phyloP scores from a whole-genome alignment of 768 basidiomycete species.

The Pleurotus djamor region DNA sequence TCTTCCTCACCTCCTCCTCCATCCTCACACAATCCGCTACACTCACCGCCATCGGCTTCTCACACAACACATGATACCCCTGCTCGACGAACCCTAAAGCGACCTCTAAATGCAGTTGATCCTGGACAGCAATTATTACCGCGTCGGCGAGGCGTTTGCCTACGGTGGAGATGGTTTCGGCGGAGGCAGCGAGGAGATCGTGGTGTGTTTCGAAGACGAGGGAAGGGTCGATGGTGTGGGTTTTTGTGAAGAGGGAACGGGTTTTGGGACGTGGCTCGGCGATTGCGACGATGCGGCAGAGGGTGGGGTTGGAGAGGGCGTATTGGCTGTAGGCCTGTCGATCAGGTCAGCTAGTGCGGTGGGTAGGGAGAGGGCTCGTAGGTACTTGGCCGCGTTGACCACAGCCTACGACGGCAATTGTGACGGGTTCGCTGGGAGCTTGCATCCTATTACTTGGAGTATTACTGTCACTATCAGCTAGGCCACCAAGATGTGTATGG shows the following conservation, averaged over 20 bases:
- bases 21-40: constrained; percentile 74
- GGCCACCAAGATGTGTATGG: too few species aligned
- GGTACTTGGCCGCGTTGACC: constrained; percentile 78
- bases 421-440: constrained; percentile 41
- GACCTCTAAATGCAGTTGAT: constrained; percentile 75
- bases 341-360: too few species aligned
- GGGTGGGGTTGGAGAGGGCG: constrained; percentile 54
- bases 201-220: constrained; percentile 73
- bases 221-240: constrained; percentile 60
- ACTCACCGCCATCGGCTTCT: constrained; percentile 89
- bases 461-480: not conserved
- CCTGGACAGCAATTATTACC: constrained; percentile 78
- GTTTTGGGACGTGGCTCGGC: constrained; percentile 80
- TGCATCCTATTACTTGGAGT: not conserved
- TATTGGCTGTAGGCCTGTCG: constrained; percentile 71
- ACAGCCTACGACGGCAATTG: constrained; percentile 77
- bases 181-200: constrained; percentile 66
- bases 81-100: constrained; percentile 73
- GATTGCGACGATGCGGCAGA: constrained; percentile 79
- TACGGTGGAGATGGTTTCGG: constrained; percentile 57
- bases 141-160: constrained; percentile 81
- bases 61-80: constrained; percentile 88
- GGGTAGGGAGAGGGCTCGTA: too few species aligned
- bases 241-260: constrained; percentile 50
- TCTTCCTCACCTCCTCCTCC: constrained; percentile 65